Percentiles rank a stretch among this genome's conserved stretches.
These are phyloP conservation scores for Passiflora organensis DNA, from an alignment of 345 rosid genomes.

Conservation along the genomic window DNA sequence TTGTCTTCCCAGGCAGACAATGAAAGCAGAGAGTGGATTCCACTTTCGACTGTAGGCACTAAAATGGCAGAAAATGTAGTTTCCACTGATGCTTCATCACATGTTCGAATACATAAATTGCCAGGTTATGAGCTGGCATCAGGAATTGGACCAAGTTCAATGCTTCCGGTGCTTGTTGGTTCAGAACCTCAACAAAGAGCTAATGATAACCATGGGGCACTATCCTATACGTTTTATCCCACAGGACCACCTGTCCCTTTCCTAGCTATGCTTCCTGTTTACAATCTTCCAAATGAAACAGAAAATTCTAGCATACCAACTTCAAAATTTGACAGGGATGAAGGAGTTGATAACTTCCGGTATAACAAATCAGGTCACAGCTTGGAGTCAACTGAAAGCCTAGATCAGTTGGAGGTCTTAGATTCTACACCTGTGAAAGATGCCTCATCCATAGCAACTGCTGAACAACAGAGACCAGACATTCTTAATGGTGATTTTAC, in stretches of 20 bases:
- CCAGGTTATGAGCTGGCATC: conserved; percentile 60
- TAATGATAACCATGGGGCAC: conserved; percentile 46
- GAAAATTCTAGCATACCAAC: conserved; percentile 50
- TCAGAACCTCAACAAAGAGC: conserved; percentile 57
- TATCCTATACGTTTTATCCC: conserved; percentile 52
- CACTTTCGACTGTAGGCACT: conserved; percentile 22
- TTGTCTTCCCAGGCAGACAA: conserved; percentile 60
- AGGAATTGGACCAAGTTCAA: conserved; percentile 59
- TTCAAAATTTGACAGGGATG: conserved; percentile 51
- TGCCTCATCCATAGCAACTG: conserved; percentile 39
- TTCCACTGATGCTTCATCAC: conserved; percentile 37
- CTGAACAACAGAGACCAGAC: conserved; percentile 48
- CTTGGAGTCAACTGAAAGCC: conserved; percentile 47
- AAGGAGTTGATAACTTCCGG: conserved; percentile 31
- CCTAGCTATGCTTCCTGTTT: conserved; percentile 48
- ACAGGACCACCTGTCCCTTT: conserved; percentile 84
- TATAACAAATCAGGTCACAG: conserved; percentile 45
- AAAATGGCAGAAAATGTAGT: conserved; percentile 53
- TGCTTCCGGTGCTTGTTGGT: conserved; percentile 48
- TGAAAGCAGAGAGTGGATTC: conserved; percentile 58
- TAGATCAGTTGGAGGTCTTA: conserved; percentile 50
- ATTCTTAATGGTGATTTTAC: conserved; percentile 76
- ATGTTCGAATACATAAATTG: conserved; percentile 49
- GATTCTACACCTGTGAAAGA: conserved; percentile 39
- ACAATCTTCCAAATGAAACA: conserved; percentile 40